These are phyloP conservation scores for Ensete ventricosum DNA, from an alignment of 176 grass and related monocot genomes.

Conservation along the genomic window DNA sequence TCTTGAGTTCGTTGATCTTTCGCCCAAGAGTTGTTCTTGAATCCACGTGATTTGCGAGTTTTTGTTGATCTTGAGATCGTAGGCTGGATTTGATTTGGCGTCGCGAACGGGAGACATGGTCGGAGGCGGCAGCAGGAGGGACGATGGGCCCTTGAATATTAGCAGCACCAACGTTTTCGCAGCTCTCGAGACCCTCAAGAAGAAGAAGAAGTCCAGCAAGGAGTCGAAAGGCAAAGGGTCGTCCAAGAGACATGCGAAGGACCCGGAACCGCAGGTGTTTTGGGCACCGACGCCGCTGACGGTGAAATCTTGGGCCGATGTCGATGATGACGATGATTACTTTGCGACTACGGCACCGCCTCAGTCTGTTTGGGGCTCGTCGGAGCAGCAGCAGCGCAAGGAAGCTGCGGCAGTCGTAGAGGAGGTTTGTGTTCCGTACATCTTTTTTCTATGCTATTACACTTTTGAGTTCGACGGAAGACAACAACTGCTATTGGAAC, in stretches of 20 bases:
- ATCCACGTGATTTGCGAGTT: no score
- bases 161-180: conserved; percentile 10
- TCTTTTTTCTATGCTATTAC: not conserved
- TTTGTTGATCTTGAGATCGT: not conserved
- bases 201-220: conserved; percentile 12
- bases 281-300: conserved; percentile 7
- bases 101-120: not conserved
- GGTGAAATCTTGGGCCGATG: conserved; percentile 1
- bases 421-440: not conserved
- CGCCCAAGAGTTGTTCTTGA: no score
- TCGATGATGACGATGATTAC: conserved; percentile 7
- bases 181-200: conserved; percentile 9
- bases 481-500: no score
- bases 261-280: conserved; percentile 8
- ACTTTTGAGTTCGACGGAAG: no score
- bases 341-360: conserved; percentile 11
- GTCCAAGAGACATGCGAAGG: not conserved
- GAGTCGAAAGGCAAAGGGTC: conserved; percentile 8
- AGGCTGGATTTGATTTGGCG: not conserved
- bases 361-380: conserved; percentile 2
- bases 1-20: no score
- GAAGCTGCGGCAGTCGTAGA: not conserved
- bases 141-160: conserved; percentile 16
- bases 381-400: not conserved
- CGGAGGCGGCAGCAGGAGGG: conserved; percentile 6